Evolutionary conservation across 805 yeast species (phyloP), one percentile per base, ranked within the genome.

Genomic region (Candida tallmaniae): DNA sequence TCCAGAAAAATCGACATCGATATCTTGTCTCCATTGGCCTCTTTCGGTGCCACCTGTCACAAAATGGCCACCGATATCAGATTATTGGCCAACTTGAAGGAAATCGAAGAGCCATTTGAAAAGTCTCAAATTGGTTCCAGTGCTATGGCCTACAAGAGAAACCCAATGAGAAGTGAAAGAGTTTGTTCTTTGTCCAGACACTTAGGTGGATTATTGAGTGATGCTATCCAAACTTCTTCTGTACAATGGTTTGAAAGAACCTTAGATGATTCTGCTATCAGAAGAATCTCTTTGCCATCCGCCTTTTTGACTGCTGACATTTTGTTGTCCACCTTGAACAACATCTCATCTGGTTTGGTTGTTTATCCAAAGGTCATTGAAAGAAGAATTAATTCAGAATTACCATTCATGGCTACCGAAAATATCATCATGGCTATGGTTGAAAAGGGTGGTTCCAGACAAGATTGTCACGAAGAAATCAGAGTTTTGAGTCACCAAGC

Each of bases 171-270:
- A 72, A 83, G 90, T 58, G 98, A 93, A 72, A 80, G 98, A 65
- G 97, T 93, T 40, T 93, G 98, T 70, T 93, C 98, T n/a, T 75
- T 93, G 47, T 79, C 97, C 14, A 85, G 98, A 71, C 97, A 90
- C 62, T 64, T 93, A 64, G 95, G 96, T 45, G 83, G 95, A 12
- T 70, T 88, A 49, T 84, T 83, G 68, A 87, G 74, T 56, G 97
- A 93, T 63, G 94, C 96, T 35, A 84, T 90, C 50, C 93, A 87
- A 66, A 93, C 98, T 32, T 94, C 97, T 6, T 83, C 96, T 23
- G 97, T 93, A 33, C 98, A 93, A 70, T 93, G 98, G 98, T 93
- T 93, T 59, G 98, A 93, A 73, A 85, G 98, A 71, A 93, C 98
- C 23, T 75, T 93, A 56, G 98, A 93, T 65, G 98, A 93, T 65